phyloP scores from a whole-genome alignment of 352 stramenopile species.

The Pythium grandisporangium region DNA sequence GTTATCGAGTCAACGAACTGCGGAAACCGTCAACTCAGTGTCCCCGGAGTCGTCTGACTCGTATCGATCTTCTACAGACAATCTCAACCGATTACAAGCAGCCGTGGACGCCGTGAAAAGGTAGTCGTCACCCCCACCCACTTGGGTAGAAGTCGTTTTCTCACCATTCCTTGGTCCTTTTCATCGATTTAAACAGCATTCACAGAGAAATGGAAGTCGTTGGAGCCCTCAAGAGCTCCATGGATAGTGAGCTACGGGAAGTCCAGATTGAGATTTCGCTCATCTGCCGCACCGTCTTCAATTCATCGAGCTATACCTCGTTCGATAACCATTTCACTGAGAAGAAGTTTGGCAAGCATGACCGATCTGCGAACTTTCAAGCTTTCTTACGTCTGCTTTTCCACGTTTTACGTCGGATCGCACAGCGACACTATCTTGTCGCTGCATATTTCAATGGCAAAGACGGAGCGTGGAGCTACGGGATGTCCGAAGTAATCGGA shows the following conservation, averaged over 20 bases:
- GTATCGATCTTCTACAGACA: not conserved
- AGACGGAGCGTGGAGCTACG: slow-evolving; percentile 55
- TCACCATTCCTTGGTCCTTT: no score
- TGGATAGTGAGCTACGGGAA: slow-evolving; percentile 52
- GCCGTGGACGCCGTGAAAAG: slow-evolving; percentile 60
- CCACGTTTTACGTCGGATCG: slow-evolving; percentile 50
- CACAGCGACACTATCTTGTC: slow-evolving; percentile 60
- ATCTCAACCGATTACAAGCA: slow-evolving; percentile 34
- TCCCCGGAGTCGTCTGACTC: slow-evolving; percentile 10
- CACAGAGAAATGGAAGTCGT: slow-evolving; percentile 71
- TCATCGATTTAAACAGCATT: no score
- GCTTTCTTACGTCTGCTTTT: slow-evolving; percentile 61
- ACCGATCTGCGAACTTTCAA: slow-evolving; percentile 56
- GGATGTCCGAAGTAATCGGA: slow-evolving; percentile 52
- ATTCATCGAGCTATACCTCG: slow-evolving; percentile 63
- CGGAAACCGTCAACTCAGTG: slow-evolving; percentile 12
- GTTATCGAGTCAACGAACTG: slow-evolving; percentile 21
- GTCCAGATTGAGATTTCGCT: slow-evolving; percentile 53
- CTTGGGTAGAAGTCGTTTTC: no score
- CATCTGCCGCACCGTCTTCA: slow-evolving; percentile 67
- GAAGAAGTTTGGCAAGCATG: slow-evolving; percentile 56
- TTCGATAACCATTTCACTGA: slow-evolving; percentile 71
- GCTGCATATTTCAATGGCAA: slow-evolving; percentile 52
- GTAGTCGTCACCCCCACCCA: no score
- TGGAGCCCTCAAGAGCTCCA: slow-evolving; percentile 58